A percentile compares a stretch with the other conserved stretches of the same genome.
Conservation (phyloP, 2,329 filamentous ascomycete species). For the Aspergillus niger region DNA sequence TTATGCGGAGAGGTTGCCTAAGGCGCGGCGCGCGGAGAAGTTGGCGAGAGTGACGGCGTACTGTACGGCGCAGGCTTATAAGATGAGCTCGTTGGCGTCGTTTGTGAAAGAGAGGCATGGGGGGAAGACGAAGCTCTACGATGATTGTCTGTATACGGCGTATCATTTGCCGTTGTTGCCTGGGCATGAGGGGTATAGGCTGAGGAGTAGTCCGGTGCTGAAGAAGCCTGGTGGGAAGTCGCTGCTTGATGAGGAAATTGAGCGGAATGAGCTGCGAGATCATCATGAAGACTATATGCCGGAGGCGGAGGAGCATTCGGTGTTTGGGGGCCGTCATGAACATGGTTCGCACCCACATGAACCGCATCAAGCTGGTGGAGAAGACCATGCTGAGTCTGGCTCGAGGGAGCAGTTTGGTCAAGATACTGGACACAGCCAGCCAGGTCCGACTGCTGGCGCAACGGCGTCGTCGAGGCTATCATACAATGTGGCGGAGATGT, state of each 20-base stretch:
- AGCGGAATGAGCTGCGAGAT: conserved; percentile 83
- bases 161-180: conserved; percentile 89
- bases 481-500: conserved; percentile 80
- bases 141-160: conserved; percentile 94
- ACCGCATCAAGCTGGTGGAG: conserved; percentile 21
- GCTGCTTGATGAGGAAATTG: conserved; percentile 91
- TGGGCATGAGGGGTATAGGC: conserved; percentile 80
- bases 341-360: conserved; percentile 18
- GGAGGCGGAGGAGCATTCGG: conserved; percentile 55
- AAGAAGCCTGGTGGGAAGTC: conserved; percentile 94
- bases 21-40: conserved; percentile 82
- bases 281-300: conserved; percentile 91
- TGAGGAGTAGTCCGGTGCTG: conserved; percentile 86
- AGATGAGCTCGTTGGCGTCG: conserved; percentile 80
- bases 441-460: conserved; percentile 38
- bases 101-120: conserved; percentile 87
- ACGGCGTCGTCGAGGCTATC: conserved; percentile 66
- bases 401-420: background rate
- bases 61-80: conserved; percentile 92
- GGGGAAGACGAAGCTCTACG: conserved; percentile 92
- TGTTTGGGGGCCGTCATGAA: conserved; percentile 36
- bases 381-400: conserved; percentile 27
- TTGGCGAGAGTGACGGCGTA: conserved; percentile 90
- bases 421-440: conserved; percentile 19
- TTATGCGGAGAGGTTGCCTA: conserved; percentile 90